Conservation (phyloP, 441 rosid species). For the Corymbia citriodora region DNA sequence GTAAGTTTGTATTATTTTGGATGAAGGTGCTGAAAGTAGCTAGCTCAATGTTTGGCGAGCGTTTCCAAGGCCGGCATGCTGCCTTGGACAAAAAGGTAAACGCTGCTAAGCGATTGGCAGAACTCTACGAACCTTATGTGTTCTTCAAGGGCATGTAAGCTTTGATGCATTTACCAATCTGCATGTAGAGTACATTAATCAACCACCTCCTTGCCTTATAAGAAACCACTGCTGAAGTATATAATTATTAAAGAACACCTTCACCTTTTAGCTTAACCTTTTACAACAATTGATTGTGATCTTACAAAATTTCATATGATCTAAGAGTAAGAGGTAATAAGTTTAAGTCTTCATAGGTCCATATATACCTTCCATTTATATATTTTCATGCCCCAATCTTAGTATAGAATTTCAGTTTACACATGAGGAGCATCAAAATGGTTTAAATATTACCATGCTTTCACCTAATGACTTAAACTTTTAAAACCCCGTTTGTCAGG, state of each 20-base stretch:
- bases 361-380: not conserved
- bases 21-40: not conserved
- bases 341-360: too few relatives aligned
- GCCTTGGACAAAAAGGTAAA: not conserved
- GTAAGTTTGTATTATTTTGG: not conserved
- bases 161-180: not conserved
- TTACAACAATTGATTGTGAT: too few relatives aligned
- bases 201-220: not conserved
- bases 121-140: not conserved
- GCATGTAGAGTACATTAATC: not conserved
- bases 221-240: too few relatives aligned
- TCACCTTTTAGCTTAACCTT: too few relatives aligned
- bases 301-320: too few relatives aligned
- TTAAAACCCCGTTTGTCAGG: not conserved
- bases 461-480: too few relatives aligned
- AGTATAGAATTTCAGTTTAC: too few relatives aligned
- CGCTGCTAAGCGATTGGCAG: not conserved
- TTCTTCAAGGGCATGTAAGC: not conserved
- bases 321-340: too few relatives aligned
- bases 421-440: not conserved
- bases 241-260: too few relatives aligned
- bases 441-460: too few relatives aligned
- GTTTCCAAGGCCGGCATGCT: not conserved
- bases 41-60: not conserved
- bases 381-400: not conserved